Evolutionary conservation across 306 rosid species (phyloP).

Genomic region (Lagenaria siceraria): DNA sequence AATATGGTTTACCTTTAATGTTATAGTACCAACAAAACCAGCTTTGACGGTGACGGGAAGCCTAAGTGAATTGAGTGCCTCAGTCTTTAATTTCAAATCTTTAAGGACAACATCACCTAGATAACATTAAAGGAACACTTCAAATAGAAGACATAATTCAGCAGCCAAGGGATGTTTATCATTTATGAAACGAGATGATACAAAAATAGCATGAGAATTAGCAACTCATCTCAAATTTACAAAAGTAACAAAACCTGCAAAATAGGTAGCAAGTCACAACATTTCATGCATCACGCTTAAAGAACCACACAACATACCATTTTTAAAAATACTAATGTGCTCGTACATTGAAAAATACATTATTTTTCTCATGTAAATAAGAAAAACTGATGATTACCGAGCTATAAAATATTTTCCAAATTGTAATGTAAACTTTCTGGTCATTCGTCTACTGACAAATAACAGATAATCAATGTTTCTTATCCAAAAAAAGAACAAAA

Average conservation of each 20-base stretch:
- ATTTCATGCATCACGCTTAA: neutral
- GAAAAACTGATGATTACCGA: neutral
- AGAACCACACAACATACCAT: neutral
- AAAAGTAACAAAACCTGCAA: neutral
- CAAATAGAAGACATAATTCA: neutral
- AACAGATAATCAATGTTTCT: neutral
- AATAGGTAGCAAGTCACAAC: neutral
- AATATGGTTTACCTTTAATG: slow-evolving; percentile 58
- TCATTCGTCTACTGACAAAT: neutral
- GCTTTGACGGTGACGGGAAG: slow-evolving; percentile 95
- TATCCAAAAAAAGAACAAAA: neutral
- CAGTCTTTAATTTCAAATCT: slow-evolving; percentile 88
- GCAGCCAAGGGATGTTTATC: neutral
- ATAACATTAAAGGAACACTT: slow-evolving; percentile 4
- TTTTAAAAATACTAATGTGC: neutral
- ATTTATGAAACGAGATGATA: neutral
- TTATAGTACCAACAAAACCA: slow-evolving; percentile 89
- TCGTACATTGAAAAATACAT: neutral
- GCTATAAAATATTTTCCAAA: neutral
- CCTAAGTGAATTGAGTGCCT: slow-evolving; percentile 82
- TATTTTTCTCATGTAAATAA: neutral
- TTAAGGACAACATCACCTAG: slow-evolving; percentile 93
- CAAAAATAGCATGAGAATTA: neutral
- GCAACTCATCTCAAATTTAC: neutral
- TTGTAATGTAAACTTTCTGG: neutral